Conservation (phyloP, 1,284 basidiomycete genomes). For the Hymenochaete sp. region DNA sequence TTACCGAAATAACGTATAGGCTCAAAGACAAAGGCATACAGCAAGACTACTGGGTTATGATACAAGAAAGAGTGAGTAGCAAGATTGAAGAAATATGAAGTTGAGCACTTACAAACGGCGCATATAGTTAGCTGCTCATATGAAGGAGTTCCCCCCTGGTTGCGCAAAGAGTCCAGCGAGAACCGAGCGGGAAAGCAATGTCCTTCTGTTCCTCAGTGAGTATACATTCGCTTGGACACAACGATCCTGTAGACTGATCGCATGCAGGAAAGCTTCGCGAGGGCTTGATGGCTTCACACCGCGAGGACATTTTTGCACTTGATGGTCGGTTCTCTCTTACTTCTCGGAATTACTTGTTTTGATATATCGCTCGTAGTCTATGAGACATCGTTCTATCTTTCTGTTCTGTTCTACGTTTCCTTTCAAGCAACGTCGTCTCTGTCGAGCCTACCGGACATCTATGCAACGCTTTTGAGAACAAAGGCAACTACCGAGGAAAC, state of each 20-base stretch:
- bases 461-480: not conserved
- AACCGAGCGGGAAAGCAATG: slow-evolving; percentile 12
- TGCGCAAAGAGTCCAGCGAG: not conserved
- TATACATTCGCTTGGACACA: not conserved
- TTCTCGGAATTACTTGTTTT: not conserved
- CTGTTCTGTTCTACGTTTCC: slow-evolving; percentile 6
- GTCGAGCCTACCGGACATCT: slow-evolving; percentile 6
- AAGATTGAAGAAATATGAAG: not conserved
- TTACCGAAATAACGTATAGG: not conserved
- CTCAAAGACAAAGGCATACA: slow-evolving; percentile 10
- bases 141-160: slow-evolving; percentile 7
- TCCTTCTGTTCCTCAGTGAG: slow-evolving; percentile 10
- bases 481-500: not conserved
- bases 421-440: slow-evolving; percentile 9
- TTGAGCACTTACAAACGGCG: not conserved
- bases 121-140: slow-evolving; percentile 4
- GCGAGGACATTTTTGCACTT: slow-evolving; percentile 12
- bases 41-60: slow-evolving; percentile 11
- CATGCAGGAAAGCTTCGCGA: slow-evolving; percentile 15
- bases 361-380: slow-evolving; percentile 4
- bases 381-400: slow-evolving; percentile 16
- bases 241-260: not conserved
- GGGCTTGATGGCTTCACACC: slow-evolving; percentile 10
- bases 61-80: slow-evolving; percentile 7
- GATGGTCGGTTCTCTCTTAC: slow-evolving; percentile 1